Percentiles rank a stretch among this genome's conserved stretches.
Conservation (phyloP, 2,329 filamentous ascomycete genomes). For the Fusarium domesticum region DNA sequence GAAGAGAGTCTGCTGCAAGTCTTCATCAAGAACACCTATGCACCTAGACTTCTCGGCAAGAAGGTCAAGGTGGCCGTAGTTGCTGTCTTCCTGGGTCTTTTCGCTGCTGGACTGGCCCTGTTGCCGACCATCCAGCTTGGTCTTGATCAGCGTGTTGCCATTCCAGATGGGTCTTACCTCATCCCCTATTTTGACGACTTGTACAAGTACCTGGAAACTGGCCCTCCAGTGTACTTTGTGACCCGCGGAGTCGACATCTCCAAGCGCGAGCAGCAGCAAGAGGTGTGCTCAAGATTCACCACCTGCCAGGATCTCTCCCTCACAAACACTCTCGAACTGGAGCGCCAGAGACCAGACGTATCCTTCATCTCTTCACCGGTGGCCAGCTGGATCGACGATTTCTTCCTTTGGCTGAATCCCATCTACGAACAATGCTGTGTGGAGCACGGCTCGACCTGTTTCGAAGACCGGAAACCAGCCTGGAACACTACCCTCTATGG, state of each 20-base stretch:
- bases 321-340: conserved; percentile 87
- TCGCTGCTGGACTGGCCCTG: conserved; percentile 80
- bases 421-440: conserved; percentile 69
- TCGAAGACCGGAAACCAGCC: conserved; percentile 68
- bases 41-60: conserved; percentile 74
- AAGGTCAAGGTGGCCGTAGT: conserved; percentile 76
- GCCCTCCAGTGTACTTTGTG: conserved; percentile 95
- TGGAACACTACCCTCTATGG: conserved; percentile 90
- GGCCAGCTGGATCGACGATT: conserved; percentile 96
- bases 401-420: conserved; percentile 94
- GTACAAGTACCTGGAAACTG: conserved; percentile 85
- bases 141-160: conserved; percentile 89
- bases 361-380: conserved; percentile 87
- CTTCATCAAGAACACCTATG: conserved; percentile 89
- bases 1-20: conserved; percentile 81
- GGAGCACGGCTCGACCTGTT: conserved; percentile 70
- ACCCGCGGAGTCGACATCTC: conserved; percentile 79
- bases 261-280: conserved; percentile 70
- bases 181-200: conserved; percentile 97
- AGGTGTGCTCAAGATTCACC: conserved; percentile 87
- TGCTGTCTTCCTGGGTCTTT: conserved; percentile 79
- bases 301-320: conserved; percentile 82
- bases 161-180: conserved; percentile 90
- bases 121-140: conserved; percentile 83
- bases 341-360: conserved; percentile 81